phyloP scores from a whole-genome alignment of 2,329 filamentous ascomycete genomes.

The Rhynchosporium secalis region DNA sequence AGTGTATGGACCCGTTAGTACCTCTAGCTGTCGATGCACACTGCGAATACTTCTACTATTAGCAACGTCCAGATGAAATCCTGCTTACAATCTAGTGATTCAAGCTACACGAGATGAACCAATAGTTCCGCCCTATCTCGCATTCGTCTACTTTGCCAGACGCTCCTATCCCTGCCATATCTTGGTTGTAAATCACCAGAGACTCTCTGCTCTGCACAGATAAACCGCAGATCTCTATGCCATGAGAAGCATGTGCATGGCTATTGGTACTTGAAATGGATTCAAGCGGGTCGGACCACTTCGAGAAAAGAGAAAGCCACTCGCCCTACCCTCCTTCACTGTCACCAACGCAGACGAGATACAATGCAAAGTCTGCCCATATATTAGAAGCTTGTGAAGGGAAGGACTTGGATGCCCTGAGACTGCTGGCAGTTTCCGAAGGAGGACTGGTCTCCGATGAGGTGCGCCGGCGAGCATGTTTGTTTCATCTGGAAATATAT shows the following conservation, averaged over 20 bases:
- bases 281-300: slow-evolving; percentile 14
- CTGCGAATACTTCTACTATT: too few relatives aligned
- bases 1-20: too few relatives aligned
- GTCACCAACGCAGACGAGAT: slow-evolving; percentile 14
- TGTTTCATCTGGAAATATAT: slow-evolving; percentile 43
- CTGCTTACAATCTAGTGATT: too few relatives aligned
- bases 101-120: too few relatives aligned
- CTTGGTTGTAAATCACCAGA: background rate
- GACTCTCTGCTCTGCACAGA: background rate
- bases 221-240: background rate
- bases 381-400: slow-evolving; percentile 62
- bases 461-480: slow-evolving; percentile 76
- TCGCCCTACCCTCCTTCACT: slow-evolving; percentile 17
- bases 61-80: too few relatives aligned
- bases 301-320: slow-evolving; percentile 25
- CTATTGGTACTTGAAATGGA: slow-evolving; percentile 34
- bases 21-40: too few relatives aligned
- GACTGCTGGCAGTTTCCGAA: slow-evolving; percentile 57
- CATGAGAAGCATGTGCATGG: background rate
- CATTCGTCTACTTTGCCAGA: background rate
- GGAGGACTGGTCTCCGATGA: slow-evolving; percentile 69
- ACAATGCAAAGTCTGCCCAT: slow-evolving; percentile 43
- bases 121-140: background rate
- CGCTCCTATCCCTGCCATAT: background rate
- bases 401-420: slow-evolving; percentile 57